Evolutionary conservation across 2,329 filamentous ascomycete genomes (phyloP), one percentile per base, ranked within the genome.

Genomic region (Ceratocystis cubensis): DNA sequence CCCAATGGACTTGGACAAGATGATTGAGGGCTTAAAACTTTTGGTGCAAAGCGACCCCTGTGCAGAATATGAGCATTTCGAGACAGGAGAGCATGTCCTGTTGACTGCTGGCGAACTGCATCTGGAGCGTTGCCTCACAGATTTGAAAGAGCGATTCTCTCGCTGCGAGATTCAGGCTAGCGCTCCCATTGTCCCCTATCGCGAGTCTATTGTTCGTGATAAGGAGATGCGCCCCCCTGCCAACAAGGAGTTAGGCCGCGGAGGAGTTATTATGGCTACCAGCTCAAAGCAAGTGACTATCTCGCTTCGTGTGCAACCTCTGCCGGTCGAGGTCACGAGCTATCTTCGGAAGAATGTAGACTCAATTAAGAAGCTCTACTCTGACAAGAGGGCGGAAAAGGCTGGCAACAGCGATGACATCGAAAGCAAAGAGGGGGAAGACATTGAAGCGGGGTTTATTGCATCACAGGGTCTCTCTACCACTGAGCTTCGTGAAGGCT

Each of bases 11-110:
- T 80, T 99, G 25, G 88, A 94, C 74, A 96, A 95, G 77, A 95
- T 99, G 92, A 91, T 99, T 66, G 82, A 84, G 5, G 94, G 94
- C 0, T 79, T 99, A 64, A 86, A 86, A 69, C 79, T 99, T 20
- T 84, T 99, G 0, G 92, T 96, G 41, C 91, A 96, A 73, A 95
- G 91, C 71, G 94, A 99, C 72, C 93, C 94, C 0, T 97, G 94
- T 72, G 94, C 93, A 15, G 87, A 96, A 74, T 99, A 99, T 71
- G 92, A 97, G 74, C 90, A 96, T 63, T 87, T 97, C 64, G 83
- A 87, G 66, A 96, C 88, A 71, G 94, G 94, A 66, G 94, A 99
- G 76, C 94, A 99, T 75, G 94, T 99, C 53, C 84, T 99, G 25
- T 76, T 96, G 46, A 97, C 94, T 0, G 94, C 94, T 5, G 94